phyloP scores from a whole-genome alignment of 139 green algal species.

The Eudorina sp. region DNA sequence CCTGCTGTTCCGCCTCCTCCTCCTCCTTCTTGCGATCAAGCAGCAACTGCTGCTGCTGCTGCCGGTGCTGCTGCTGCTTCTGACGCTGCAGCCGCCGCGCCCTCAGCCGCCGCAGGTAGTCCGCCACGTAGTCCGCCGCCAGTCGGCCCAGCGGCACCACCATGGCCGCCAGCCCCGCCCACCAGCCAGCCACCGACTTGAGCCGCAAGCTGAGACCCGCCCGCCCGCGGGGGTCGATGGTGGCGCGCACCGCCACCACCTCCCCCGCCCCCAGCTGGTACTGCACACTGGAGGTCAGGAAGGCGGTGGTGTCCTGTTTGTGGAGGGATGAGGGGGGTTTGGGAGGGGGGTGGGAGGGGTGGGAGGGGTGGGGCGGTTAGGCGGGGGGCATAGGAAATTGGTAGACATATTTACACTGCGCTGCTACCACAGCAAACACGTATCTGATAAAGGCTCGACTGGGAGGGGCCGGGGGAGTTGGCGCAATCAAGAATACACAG shows the following conservation, averaged over 20 bases:
- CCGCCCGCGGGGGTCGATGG: neutral
- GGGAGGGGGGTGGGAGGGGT: neutral
- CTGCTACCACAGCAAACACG: too few relatives aligned
- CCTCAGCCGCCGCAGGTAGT: neutral
- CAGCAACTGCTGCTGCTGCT: constrained; percentile 1
- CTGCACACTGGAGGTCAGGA: constrained; percentile 2
- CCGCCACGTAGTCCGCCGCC: neutral
- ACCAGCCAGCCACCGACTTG: constrained; percentile 42
- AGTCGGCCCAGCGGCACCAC: constrained; percentile 41
- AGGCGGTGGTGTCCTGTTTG: neutral
- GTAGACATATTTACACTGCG: too few relatives aligned
- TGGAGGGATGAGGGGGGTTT: neutral
- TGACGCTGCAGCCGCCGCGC: neutral
- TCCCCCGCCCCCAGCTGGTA: constrained; percentile 33
- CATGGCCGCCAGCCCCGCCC: constrained; percentile 43
- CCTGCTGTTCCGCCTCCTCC: too few relatives aligned
- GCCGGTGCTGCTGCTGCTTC: neutral
- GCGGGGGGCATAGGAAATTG: too few relatives aligned
- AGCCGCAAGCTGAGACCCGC: constrained; percentile 27
- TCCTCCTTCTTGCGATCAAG: too few relatives aligned
- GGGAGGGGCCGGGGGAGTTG: too few relatives aligned
- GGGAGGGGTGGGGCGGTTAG: too few relatives aligned
- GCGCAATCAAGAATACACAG: too few relatives aligned
- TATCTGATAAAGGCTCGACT: too few relatives aligned
- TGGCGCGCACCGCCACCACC: constrained; percentile 4